Conservation (phyloP, 352 stramenopile genomes). For the Pythium dissotocum region DNA sequence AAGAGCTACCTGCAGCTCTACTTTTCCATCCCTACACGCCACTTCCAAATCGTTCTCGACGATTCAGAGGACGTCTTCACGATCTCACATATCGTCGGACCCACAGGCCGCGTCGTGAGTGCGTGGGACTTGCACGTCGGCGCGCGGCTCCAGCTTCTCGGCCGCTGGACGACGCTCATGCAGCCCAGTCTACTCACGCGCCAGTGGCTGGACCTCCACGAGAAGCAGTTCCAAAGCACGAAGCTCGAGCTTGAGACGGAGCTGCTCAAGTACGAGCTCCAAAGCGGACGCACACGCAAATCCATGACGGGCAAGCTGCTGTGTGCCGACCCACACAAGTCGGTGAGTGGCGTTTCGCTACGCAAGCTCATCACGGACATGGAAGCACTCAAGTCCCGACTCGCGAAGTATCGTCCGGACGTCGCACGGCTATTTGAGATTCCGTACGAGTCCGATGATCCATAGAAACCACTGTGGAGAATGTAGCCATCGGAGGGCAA, state of each 20-base stretch:
- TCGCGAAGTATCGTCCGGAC: conserved; percentile 59
- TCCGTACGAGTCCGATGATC: conserved; percentile 35
- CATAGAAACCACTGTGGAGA: conserved; percentile 5
- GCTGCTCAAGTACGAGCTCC: conserved; percentile 64
- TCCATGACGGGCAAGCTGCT: conserved; percentile 38
- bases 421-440: conserved; percentile 49
- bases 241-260: conserved; percentile 51
- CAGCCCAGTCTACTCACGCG: conserved; percentile 73
- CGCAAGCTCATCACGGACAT: conserved; percentile 52
- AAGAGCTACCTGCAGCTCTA: conserved; percentile 50
- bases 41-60: conserved; percentile 67
- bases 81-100: conserved; percentile 65
- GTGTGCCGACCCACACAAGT: conserved; percentile 58
- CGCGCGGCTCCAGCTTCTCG: conserved; percentile 57
- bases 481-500: conserved; percentile 11
- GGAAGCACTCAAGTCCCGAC: conserved; percentile 38
- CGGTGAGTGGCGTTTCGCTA: conserved; percentile 42
- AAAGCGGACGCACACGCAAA: conserved; percentile 33
- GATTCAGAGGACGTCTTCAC: conserved; percentile 74
- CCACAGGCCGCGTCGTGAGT: conserved; percentile 44
- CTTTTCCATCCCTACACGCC: conserved; percentile 64
- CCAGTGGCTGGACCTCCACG: conserved; percentile 66
- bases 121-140: conserved; percentile 75
- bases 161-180: conserved; percentile 66
- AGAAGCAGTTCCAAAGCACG: conserved; percentile 37